Conservation (phyloP, 2,329 filamentous ascomycete genomes). For the Incumbomyces lentus region DNA sequence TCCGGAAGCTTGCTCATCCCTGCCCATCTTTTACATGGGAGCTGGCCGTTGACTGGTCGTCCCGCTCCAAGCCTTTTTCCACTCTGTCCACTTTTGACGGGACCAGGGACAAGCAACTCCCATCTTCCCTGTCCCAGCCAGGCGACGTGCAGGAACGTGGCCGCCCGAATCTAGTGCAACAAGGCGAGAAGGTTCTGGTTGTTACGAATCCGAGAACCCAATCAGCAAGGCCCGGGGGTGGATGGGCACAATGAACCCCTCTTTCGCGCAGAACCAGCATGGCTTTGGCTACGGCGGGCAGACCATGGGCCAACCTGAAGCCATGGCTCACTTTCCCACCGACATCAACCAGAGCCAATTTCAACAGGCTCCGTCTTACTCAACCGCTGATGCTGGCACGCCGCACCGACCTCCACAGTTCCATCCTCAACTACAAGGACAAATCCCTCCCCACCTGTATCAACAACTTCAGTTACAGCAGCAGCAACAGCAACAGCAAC, state of each 20-base stretch:
- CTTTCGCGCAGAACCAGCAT: conserved; percentile 9
- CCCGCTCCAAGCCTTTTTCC: conserved; percentile 5
- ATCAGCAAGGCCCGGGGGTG: not conserved
- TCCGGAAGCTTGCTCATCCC: not conserved
- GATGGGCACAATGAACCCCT: conserved; percentile 21
- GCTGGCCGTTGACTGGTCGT: conserved; percentile 3
- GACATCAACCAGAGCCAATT: conserved; percentile 16
- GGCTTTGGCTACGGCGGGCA: conserved; percentile 4
- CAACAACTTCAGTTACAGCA: conserved; percentile 18
- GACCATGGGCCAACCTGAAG: conserved; percentile 9
- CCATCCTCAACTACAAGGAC: conserved; percentile 14
- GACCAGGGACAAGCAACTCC: not conserved
- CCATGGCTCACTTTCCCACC: conserved; percentile 10
- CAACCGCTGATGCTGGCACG: conserved; percentile 7
- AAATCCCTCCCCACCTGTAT: conserved; percentile 12
- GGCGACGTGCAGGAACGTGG: conserved; percentile 8
- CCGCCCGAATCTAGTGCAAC: too few species aligned
- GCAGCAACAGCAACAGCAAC: conserved; percentile 6
- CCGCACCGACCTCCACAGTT: conserved; percentile 13
- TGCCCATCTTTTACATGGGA: not conserved
- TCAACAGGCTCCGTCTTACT: conserved; percentile 12
- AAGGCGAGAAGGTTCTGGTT: not conserved
- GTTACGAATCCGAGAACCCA: conserved; percentile 4
- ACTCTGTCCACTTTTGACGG: not conserved
- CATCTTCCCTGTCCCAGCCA: conserved; percentile 1